Conservation (phyloP, 2,329 filamentous ascomycete species). For the Aspergillus brasiliensis region DNA sequence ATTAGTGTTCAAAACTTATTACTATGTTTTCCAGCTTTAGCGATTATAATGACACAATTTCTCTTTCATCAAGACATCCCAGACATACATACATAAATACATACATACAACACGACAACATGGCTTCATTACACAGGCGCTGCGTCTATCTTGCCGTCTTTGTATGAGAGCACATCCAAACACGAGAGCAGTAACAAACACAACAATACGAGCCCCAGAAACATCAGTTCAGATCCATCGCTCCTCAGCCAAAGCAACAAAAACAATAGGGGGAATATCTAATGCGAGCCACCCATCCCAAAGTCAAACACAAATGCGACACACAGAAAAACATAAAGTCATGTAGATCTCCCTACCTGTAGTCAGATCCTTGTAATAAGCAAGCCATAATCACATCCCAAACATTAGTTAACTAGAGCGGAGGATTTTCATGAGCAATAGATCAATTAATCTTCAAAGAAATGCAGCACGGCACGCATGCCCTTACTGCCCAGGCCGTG, state of each 20-base stretch:
- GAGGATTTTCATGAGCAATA: too few relatives aligned
- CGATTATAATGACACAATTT: too few relatives aligned
- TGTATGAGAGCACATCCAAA: not conserved
- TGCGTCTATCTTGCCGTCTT: not conserved
- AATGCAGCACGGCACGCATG: conserved; percentile 81
- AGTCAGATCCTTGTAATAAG: too few relatives aligned
- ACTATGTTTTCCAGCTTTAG: too few relatives aligned
- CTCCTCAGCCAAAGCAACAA: not conserved
- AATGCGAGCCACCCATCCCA: not conserved
- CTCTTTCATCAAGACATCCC: too few relatives aligned
- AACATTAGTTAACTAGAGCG: too few relatives aligned
- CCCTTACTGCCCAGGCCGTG: conserved; percentile 81
- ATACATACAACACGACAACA: not conserved
- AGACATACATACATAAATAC: too few relatives aligned
- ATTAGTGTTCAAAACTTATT: too few relatives aligned
- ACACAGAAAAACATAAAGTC: not conserved
- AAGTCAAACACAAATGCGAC: too few relatives aligned
- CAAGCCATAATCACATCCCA: too few relatives aligned
- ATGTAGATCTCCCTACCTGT: not conserved
- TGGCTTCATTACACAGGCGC: not conserved
- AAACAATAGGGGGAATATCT: conserved; percentile 1
- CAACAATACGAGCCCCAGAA: not conserved
- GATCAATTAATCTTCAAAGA: conserved; percentile 68
- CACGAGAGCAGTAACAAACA: not conserved
- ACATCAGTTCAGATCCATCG: not conserved